phyloP scores from a whole-genome alignment of 495 filamentous ascomycete genomes.

The Cercophora scortea region DNA sequence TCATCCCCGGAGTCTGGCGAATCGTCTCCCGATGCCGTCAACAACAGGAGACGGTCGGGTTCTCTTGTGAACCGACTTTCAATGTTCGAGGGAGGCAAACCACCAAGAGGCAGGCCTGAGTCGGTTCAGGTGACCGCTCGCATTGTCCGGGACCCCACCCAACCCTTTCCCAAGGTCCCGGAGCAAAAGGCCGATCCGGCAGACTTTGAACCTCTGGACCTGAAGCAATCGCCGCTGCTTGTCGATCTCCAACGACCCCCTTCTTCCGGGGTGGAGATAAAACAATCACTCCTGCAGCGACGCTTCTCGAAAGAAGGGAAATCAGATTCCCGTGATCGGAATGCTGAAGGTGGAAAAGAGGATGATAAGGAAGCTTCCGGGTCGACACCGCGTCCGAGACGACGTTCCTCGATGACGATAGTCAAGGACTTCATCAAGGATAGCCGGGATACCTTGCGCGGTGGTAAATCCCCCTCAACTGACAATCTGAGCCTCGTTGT shows the following conservation, averaged over 20 bases:
- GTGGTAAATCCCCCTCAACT: slow-evolving; percentile 28
- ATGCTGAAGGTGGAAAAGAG: slow-evolving; percentile 8
- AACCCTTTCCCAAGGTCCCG: slow-evolving; percentile 36
- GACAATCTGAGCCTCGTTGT: slow-evolving; percentile 25
- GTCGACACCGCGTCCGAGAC: slow-evolving; percentile 12
- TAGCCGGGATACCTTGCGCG: slow-evolving; percentile 30
- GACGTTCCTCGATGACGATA: slow-evolving; percentile 42
- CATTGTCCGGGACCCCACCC: slow-evolving; percentile 56
- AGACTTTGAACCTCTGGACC: slow-evolving; percentile 45
- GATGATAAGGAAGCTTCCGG: slow-evolving; percentile 17
- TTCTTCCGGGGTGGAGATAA: slow-evolving; percentile 16
- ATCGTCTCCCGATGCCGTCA: slow-evolving; percentile 30
- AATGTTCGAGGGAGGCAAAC: slow-evolving; percentile 36
- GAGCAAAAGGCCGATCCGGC: slow-evolving; percentile 26
- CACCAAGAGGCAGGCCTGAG: slow-evolving; percentile 43
- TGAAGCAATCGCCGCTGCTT: slow-evolving; percentile 63
- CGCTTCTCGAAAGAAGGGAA: slow-evolving; percentile 21
- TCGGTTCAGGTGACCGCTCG: slow-evolving; percentile 77
- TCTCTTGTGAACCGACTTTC: slow-evolving; percentile 39
- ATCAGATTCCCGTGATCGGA: slow-evolving; percentile 24
- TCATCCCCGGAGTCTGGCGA: slow-evolving; percentile 37
- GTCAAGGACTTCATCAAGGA: slow-evolving; percentile 49
- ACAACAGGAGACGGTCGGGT: slow-evolving; percentile 27
- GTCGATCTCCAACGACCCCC: slow-evolving; percentile 53
- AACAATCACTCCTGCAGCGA: slow-evolving; percentile 26